These are phyloP conservation scores for Bacterosira constricta DNA, from an alignment of 108 stramenopile genomes.

Conservation along the genomic window DNA sequence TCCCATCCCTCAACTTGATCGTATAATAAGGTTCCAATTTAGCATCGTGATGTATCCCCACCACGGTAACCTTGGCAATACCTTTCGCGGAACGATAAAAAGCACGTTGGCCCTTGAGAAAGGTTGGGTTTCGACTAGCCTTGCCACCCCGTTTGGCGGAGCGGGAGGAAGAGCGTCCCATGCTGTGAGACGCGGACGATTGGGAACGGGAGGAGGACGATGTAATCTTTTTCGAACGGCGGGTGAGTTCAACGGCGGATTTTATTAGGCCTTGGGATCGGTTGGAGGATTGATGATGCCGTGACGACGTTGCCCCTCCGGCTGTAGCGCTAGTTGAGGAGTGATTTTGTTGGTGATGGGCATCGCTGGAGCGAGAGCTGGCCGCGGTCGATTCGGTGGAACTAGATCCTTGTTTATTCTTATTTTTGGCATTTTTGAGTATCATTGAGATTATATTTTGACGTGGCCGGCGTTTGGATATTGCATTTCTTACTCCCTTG, in stretches of 20 bases:
- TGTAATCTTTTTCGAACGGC: constrained; percentile 6
- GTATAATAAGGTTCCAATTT: constrained; percentile 59
- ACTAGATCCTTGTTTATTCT: neutral
- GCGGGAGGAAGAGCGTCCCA: neutral
- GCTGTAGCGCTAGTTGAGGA: neutral
- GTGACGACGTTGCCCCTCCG: neutral
- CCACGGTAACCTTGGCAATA: constrained; percentile 41
- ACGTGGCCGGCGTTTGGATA: constrained; percentile 46
- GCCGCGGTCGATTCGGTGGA: neutral
- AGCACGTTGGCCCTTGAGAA: constrained; percentile 33
- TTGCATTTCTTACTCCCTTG: no score
- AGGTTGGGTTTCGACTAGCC: neutral
- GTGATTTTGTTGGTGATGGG: neutral
- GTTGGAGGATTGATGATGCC: neutral
- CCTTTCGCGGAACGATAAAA: constrained; percentile 39
- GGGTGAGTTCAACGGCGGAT: constrained; percentile 27
- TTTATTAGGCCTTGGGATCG: constrained; percentile 1
- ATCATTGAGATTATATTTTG: constrained; percentile 46
- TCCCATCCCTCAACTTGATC: constrained; percentile 47
- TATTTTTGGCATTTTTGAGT: constrained; percentile 16
- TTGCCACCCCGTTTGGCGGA: neutral
- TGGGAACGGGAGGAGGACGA: neutral
- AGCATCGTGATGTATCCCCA: constrained; percentile 53
- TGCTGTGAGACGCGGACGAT: neutral
- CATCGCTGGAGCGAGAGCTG: neutral